Evolutionary conservation across 2,329 filamentous ascomycete genomes (phyloP), one percentile per base, ranked within the genome.

Genomic region (Penicillium sp.): DNA sequence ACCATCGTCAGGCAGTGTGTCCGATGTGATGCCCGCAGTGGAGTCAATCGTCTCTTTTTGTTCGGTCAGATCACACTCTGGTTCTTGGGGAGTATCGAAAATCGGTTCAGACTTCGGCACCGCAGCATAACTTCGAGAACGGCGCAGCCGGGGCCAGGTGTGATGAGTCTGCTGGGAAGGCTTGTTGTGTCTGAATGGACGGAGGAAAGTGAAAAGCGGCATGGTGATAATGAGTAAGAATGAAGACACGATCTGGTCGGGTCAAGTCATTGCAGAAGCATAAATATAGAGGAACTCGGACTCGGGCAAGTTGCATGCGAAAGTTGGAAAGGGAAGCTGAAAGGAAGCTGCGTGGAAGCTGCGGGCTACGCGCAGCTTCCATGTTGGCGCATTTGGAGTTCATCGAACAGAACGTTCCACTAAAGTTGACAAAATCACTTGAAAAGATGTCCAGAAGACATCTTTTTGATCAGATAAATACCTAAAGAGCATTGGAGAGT

Each of bases 141-240:
- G 56, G 29, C 38, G 49, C 8, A 44, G 29, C 13, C 51, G 42
- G 35, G 41, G 36, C 54, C 56, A 54, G 29, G 38, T 18, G 22
- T 27, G 40, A 41, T 46, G 51, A 42, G 49, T 18, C 28, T 40
- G 13, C 40, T 40, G 28, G 2, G 49, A 34, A 20, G 31, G 14
- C 3, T 38, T 11, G n/a, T 44, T 40, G 1, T 46, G 32, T 22
- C 44, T 50, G 5, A 47, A 32, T 3, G 40, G 37, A 20, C 50
- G 40, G 26, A 51, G 52, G 1, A 55, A 45, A 20, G 32, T 23
- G 49, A 39, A 42, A 18, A 43, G 40, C 23, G 46, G 31, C 55
- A 58, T 59, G 27, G 9, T 51, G 38, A 28, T 47, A 6, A 35
- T 20, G 13, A 18, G 18, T 35, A 35, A 37, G 20, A 37, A 37